These are phyloP conservation scores for Thymus quinquecostatus DNA, from an alignment of 257 asterid species.

Conservation along the genomic window DNA sequence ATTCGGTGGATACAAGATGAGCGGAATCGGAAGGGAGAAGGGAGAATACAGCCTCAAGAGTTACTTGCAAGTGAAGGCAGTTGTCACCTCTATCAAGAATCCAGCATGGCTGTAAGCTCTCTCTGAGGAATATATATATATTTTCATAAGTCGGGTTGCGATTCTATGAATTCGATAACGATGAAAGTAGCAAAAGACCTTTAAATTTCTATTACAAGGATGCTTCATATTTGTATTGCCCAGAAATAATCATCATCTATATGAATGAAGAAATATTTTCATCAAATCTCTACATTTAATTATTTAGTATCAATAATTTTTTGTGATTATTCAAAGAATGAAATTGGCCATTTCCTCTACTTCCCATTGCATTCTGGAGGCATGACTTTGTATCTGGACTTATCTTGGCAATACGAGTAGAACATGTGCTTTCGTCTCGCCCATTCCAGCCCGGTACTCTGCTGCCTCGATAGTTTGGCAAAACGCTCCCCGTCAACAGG, in stretches of 20 bases:
- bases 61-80: constrained; percentile 96
- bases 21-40: constrained; percentile 92
- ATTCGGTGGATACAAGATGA: constrained; percentile 96
- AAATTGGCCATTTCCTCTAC: constrained; percentile 20
- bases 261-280: background rate
- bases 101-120: constrained; percentile 87
- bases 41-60: constrained; percentile 89
- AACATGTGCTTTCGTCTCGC: constrained; percentile 79
- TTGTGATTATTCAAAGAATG: constrained; percentile 9
- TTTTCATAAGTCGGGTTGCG: constrained; percentile 9
- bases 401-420: constrained; percentile 84
- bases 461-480: constrained; percentile 59
- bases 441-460: constrained; percentile 65
- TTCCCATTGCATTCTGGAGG: constrained; percentile 75
- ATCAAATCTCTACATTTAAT: background rate
- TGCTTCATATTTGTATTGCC: constrained; percentile 1
- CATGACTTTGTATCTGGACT: constrained; percentile 61
- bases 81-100: constrained; percentile 70
- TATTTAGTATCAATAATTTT: background rate
- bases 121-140: background rate
- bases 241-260: background rate
- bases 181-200: constrained; percentile 29
- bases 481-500: constrained; percentile 82
- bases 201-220: constrained; percentile 6
- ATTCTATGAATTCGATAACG: constrained; percentile 13